These are phyloP conservation scores for Pyracantha coccinea DNA, from an alignment of 331 rosid species.

Conservation along the genomic window DNA sequence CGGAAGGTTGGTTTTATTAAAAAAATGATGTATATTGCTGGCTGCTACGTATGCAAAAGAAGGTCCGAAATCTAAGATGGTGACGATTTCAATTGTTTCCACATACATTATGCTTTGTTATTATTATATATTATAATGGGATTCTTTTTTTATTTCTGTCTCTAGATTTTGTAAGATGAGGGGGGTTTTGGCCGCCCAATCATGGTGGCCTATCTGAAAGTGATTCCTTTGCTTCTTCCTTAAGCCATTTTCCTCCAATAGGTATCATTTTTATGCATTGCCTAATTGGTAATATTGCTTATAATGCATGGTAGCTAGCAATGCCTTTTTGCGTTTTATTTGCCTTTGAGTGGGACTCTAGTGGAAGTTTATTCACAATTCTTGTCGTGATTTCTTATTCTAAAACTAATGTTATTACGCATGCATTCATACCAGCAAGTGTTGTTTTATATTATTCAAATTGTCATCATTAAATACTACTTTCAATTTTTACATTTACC, in stretches of 20 bases:
- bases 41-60: not conserved
- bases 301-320: slow-evolving; percentile 9
- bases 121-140: slow-evolving; percentile 12
- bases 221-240: slow-evolving; percentile 59
- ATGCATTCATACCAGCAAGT: not conserved
- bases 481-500: not conserved
- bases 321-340: not conserved
- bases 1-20: no score
- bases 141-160: slow-evolving; percentile 7
- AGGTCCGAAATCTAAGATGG: slow-evolving; percentile 10
- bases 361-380: slow-evolving; percentile 10
- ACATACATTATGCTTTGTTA: slow-evolving; percentile 35
- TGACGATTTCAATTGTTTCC: slow-evolving; percentile 42
- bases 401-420: not conserved
- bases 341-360: slow-evolving; percentile 15
- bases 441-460: not conserved
- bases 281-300: slow-evolving; percentile 30
- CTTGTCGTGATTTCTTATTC: not conserved
- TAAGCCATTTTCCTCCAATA: slow-evolving; percentile 43
- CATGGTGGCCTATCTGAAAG: slow-evolving; percentile 35
- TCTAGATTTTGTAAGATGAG: slow-evolving; percentile 2
- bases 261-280: slow-evolving; percentile 23
- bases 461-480: not conserved
- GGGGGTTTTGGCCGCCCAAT: slow-evolving; percentile 43
- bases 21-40: not conserved